Percentiles rank a stretch among this genome's conserved stretches.
These are phyloP conservation scores for Dillenia suffruticosa DNA, from an alignment of 164 flowering plant genomes.

Conservation along the genomic window DNA sequence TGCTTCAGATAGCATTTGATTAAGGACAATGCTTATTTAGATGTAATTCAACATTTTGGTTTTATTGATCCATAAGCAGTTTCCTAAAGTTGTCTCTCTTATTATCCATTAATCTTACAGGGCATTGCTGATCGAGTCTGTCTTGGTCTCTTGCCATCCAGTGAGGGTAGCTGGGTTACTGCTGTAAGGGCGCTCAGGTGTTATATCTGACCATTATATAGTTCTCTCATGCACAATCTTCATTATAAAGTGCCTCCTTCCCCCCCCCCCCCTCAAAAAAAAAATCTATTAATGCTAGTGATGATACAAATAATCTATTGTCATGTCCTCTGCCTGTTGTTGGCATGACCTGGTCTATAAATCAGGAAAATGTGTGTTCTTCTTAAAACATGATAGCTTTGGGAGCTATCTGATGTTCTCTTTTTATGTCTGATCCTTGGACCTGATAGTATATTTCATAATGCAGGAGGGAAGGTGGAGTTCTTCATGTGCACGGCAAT, in stretches of 20 bases:
- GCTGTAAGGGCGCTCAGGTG: conserved; percentile 91
- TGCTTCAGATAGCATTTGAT: too few species aligned
- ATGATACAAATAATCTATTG: too few species aligned
- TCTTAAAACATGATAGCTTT: background rate
- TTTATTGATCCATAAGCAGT: too few species aligned
- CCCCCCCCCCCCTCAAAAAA: too few species aligned
- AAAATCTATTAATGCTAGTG: too few species aligned
- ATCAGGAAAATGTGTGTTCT: background rate
- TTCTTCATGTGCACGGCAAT: conserved; percentile 80
- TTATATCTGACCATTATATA: background rate
- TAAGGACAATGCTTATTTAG: too few species aligned
- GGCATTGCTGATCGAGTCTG: conserved; percentile 91
- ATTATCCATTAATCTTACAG: conserved; percentile 24
- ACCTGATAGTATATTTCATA: background rate
- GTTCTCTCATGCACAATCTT: background rate
- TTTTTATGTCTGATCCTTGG: background rate
- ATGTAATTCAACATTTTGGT: too few species aligned
- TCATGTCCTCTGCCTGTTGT: background rate
- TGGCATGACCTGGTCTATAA: too few species aligned
- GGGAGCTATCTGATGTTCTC: background rate
- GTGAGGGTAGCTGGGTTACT: conserved; percentile 92
- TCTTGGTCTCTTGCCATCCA: conserved; percentile 88
- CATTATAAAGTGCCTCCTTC: background rate
- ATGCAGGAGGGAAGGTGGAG: conserved; percentile 76
- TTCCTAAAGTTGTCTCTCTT: too few species aligned